These are phyloP conservation scores for Ophiocordyceps camponoti-leonardi DNA, from an alignment of 2,329 filamentous ascomycete genomes.

Conservation along the genomic window DNA sequence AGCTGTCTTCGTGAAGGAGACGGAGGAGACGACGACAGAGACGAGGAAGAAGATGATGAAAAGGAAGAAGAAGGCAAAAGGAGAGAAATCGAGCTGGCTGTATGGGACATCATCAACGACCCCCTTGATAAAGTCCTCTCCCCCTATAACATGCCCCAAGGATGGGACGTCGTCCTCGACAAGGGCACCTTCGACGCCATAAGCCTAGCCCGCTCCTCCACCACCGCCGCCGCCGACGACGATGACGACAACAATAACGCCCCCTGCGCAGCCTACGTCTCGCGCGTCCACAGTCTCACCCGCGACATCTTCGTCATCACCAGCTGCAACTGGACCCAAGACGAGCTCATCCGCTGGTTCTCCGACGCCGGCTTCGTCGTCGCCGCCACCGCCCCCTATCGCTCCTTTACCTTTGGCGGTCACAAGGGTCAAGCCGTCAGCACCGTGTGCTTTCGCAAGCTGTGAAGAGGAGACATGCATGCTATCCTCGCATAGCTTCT, in stretches of 20 bases:
- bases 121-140: slow-evolving; percentile 19
- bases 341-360: slow-evolving; percentile 72
- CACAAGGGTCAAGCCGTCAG: slow-evolving; percentile 78
- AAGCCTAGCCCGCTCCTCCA: slow-evolving; percentile 45
- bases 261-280: slow-evolving; percentile 57
- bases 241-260: too few relatives aligned
- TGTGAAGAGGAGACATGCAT: slow-evolving; percentile 2
- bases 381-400: slow-evolving; percentile 59
- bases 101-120: slow-evolving; percentile 47
- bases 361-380: slow-evolving; percentile 35
- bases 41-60: too few relatives aligned
- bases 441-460: slow-evolving; percentile 59
- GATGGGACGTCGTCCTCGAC: slow-evolving; percentile 87
- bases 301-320: slow-evolving; percentile 70
- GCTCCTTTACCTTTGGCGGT: slow-evolving; percentile 77
- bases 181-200: slow-evolving; percentile 98
- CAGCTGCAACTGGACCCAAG: slow-evolving; percentile 96
- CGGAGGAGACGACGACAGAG: too few relatives aligned
- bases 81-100: slow-evolving; percentile 22
- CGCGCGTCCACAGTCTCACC: slow-evolving; percentile 50
- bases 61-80: neutral
- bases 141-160: slow-evolving; percentile 17
- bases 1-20: neutral
- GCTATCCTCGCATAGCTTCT: neutral
- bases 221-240: slow-evolving; percentile 36